Percentiles rank a stretch among this genome's conserved stretches.
Conservation (phyloP, 306 rosid genomes). For the Vigna trinervia region DNA sequence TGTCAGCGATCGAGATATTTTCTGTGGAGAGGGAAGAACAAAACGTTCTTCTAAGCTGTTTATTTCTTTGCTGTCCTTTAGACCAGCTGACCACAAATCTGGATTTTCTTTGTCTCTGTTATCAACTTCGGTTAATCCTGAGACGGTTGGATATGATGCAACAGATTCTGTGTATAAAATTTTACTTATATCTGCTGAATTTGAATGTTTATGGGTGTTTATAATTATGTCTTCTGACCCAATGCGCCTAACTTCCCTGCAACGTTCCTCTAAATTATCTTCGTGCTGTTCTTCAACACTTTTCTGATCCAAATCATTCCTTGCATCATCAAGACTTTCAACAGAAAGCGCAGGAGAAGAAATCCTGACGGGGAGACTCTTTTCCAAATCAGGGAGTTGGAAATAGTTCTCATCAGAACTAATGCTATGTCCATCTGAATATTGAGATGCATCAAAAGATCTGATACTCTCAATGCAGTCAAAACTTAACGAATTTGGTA, state of each 20-base stretch:
- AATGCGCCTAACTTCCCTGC: conserved; percentile 65
- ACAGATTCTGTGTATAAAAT: conserved; percentile 52
- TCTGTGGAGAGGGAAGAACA: conserved; percentile 50
- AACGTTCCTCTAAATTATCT: conserved; percentile 53
- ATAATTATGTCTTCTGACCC: conserved; percentile 60
- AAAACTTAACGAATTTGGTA: conserved; percentile 40
- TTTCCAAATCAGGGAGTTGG: conserved; percentile 68
- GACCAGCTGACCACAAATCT: conserved; percentile 47
- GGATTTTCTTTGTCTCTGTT: conserved; percentile 49
- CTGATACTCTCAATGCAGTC: conserved; percentile 49
- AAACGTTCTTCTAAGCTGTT: conserved; percentile 48
- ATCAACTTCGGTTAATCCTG: conserved; percentile 56
- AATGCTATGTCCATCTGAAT: conserved; percentile 67
- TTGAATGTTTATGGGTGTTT: conserved; percentile 49
- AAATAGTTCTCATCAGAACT: conserved; percentile 68
- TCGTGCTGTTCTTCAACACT: conserved; percentile 54
- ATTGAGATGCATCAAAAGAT: conserved; percentile 71
- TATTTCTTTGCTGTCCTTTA: conserved; percentile 48
- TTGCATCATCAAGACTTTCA: conserved; percentile 44
- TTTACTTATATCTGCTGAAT: conserved; percentile 49
- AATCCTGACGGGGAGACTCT: conserved; percentile 45
- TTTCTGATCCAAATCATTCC: conserved; percentile 45
- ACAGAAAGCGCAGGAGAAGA: conserved; percentile 53
- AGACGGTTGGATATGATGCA: conserved; percentile 58
- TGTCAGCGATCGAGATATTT: conserved; percentile 49